Percentiles rank a stretch among this genome's conserved stretches.
phyloP scores from a whole-genome alignment of 805 yeast species.

The Suhomyces prunicola region DNA sequence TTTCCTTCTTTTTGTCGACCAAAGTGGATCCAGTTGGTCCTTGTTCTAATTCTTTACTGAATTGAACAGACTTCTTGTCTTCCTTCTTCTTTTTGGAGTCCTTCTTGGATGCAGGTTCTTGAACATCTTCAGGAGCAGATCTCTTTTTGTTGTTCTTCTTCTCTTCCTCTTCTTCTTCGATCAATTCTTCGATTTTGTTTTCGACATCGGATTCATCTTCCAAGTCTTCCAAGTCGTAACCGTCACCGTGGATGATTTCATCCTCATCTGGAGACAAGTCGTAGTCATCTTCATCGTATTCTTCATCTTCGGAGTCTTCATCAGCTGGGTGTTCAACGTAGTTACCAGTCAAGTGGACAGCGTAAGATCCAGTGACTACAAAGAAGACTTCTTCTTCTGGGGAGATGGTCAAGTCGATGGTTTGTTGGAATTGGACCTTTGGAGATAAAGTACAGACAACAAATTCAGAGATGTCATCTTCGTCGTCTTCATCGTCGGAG shows the following conservation, averaged over 20 bases:
- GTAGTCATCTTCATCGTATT: constrained; percentile 52
- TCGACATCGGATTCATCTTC: constrained; percentile 71
- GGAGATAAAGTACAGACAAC: constrained; percentile 91
- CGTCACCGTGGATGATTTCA: constrained; percentile 55
- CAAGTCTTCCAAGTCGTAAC: constrained; percentile 56
- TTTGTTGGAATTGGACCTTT: constrained; percentile 78
- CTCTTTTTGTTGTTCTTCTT: constrained; percentile 30
- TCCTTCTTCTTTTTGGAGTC: constrained; percentile 26
- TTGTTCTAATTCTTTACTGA: constrained; percentile 87
- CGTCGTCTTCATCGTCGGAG: constrained; percentile 48
- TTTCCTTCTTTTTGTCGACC: constrained; percentile 22
- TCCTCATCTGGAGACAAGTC: constrained; percentile 78
- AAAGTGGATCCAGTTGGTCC: constrained; percentile 71
- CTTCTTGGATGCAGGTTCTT: constrained; percentile 22
- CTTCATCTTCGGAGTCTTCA: constrained; percentile 53
- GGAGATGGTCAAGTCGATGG: constrained; percentile 81
- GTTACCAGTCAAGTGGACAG: constrained; percentile 91
- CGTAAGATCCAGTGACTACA: constrained; percentile 94
- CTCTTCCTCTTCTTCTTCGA: constrained; percentile 53
- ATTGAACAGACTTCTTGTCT: constrained; percentile 75
- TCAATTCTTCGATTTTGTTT: constrained; percentile 69
- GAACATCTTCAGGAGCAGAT: constrained; percentile 27
- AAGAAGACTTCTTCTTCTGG: constrained; percentile 94
- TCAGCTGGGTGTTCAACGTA: constrained; percentile 95
- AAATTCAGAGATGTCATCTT: constrained; percentile 74